These are phyloP conservation scores for Salix viminalis DNA, from an alignment of 345 rosid species.

Conservation along the genomic window DNA sequence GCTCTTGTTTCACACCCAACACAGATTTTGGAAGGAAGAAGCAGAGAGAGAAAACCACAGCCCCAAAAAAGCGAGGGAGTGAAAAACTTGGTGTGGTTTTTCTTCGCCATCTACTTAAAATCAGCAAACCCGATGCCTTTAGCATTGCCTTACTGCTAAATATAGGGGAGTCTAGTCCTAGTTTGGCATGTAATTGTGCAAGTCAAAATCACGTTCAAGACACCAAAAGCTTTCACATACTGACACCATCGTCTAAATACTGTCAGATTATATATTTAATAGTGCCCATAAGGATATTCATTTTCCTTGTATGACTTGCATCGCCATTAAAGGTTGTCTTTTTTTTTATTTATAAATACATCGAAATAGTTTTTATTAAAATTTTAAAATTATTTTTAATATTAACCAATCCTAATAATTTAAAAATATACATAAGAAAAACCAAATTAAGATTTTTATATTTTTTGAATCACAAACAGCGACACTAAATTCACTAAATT, in stretches of 20 bases:
- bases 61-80: neutral
- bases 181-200: neutral
- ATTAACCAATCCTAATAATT: too few relatives aligned
- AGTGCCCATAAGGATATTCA: neutral
- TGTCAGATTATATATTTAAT: too few relatives aligned
- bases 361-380: too few relatives aligned
- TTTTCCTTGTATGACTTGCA: neutral
- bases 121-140: neutral
- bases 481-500: too few relatives aligned
- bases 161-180: neutral
- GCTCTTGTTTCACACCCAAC: conserved; percentile 12
- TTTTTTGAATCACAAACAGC: too few relatives aligned
- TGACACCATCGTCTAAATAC: neutral
- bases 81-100: neutral
- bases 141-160: neutral
- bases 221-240: neutral
- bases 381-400: too few relatives aligned
- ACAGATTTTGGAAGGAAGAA: neutral
- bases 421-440: too few relatives aligned
- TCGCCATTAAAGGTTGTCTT: too few relatives aligned
- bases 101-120: neutral
- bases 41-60: neutral
- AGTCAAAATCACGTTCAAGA: neutral
- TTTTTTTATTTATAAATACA: too few relatives aligned
- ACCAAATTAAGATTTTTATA: too few relatives aligned